A percentile compares a stretch with the other conserved stretches of the same genome.
Conservation (phyloP, 2,329 filamentous ascomycete species). For the Neonectria faginata region DNA sequence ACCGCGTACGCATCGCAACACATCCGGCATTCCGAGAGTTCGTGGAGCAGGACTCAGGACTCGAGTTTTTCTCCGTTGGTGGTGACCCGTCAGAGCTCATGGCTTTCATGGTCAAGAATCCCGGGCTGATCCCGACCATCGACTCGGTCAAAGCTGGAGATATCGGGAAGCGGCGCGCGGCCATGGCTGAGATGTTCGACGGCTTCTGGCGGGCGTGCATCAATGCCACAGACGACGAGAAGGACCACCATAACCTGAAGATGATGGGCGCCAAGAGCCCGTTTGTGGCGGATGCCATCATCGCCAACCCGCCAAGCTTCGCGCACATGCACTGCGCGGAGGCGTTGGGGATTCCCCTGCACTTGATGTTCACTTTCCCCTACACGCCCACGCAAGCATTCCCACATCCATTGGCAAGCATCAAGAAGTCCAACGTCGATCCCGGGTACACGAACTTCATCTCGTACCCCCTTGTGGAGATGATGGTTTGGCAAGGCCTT, state of each 20-base stretch:
- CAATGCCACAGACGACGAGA: conserved; percentile 74
- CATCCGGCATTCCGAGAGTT: conserved; percentile 83
- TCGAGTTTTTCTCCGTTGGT: conserved; percentile 85
- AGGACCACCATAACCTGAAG: conserved; percentile 68
- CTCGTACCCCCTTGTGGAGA: conserved; percentile 82
- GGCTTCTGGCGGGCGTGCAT: conserved; percentile 86
- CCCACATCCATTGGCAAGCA: conserved; percentile 81
- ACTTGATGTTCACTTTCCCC: conserved; percentile 91
- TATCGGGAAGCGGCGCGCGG: conserved; percentile 72
- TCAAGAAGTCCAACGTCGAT: conserved; percentile 79
- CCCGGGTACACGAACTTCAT: conserved; percentile 82
- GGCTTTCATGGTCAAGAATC: conserved; percentile 91
- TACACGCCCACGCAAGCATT: conserved; percentile 82
- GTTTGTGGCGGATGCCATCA: conserved; percentile 82
- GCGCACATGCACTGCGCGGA: conserved; percentile 85
- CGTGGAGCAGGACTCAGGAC: conserved; percentile 75
- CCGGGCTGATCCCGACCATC: conserved; percentile 79
- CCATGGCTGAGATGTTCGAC: conserved; percentile 85
- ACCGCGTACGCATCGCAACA: conserved; percentile 81
- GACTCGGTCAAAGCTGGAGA: conserved; percentile 80
- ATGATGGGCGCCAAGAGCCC: conserved; percentile 72
- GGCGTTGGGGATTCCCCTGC: conserved; percentile 79
- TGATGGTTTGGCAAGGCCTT: conserved; percentile 92
- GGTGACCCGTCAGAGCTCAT: conserved; percentile 85
- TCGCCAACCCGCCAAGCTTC: conserved; percentile 84